These are phyloP conservation scores for Pseudocercospora fuligena DNA, from an alignment of 2,329 filamentous ascomycete genomes.

Conservation along the genomic window DNA sequence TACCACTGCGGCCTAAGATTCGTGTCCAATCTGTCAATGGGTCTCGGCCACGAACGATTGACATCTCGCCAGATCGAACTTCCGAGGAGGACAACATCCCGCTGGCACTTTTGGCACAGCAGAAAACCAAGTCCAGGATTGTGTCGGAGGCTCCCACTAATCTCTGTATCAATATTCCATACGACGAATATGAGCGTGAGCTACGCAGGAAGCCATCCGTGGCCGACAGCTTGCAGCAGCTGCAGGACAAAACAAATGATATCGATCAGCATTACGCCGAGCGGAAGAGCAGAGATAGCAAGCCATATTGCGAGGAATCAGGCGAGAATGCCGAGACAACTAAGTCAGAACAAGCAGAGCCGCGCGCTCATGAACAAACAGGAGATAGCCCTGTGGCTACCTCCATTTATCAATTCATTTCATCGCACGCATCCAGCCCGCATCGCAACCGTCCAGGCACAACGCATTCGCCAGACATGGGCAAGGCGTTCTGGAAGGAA, in stretches of 20 bases:
- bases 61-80: not conserved
- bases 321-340: not conserved
- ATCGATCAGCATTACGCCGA: not conserved
- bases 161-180: not conserved
- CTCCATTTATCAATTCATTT: conserved; percentile 22
- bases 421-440: conserved; percentile 24
- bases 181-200: not conserved
- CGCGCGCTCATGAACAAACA: not conserved
- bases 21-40: conserved; percentile 17
- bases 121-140: conserved; percentile 6
- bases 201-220: not conserved
- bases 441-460: conserved; percentile 13
- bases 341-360: not conserved
- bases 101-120: conserved; percentile 4
- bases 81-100: conserved; percentile 20
- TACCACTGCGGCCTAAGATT: conserved; percentile 28
- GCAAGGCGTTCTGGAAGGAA: conserved; percentile 27
- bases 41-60: conserved; percentile 12
- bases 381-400: not conserved
- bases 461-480: conserved; percentile 18
- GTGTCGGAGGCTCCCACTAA: not conserved
- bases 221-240: conserved; percentile 6
- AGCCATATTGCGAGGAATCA: not conserved
- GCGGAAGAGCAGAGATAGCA: not conserved
- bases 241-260: not conserved